Evolutionary conservation across 78 protist species (phyloP).

Genomic region (Cavenderia fasciculata): DNA sequence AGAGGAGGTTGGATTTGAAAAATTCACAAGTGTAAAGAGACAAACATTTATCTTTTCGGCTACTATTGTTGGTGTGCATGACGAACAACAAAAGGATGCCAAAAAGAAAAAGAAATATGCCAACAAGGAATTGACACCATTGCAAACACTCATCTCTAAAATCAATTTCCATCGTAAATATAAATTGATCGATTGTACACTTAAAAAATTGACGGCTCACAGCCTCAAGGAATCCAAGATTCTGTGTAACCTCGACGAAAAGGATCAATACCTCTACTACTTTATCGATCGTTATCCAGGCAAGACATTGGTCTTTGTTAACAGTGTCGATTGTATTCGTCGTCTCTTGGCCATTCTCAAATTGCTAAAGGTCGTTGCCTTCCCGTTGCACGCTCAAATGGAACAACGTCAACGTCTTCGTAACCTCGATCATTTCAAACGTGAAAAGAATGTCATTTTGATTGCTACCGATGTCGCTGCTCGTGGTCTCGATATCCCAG

Average conservation of each 20-base stretch:
- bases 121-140: background rate
- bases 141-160: constrained; percentile 36
- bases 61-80: constrained; percentile 24
- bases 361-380: constrained; percentile 77
- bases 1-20: too few relatives aligned
- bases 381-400: constrained; percentile 96
- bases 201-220: constrained; percentile 31
- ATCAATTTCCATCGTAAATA: constrained; percentile 73
- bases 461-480: constrained; percentile 96
- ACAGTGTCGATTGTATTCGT: constrained; percentile 80
- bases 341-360: constrained; percentile 86
- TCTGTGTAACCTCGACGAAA: constrained; percentile 60
- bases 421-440: constrained; percentile 68
- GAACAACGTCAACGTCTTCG: constrained; percentile 87
- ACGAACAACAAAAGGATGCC: background rate
- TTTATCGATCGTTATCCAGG: constrained; percentile 78
- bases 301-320: constrained; percentile 88
- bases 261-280: constrained; percentile 57
- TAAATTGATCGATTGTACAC: constrained; percentile 57
- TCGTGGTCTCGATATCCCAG: constrained; percentile 98
- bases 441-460: constrained; percentile 56
- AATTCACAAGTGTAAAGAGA: constrained; percentile 13
- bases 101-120: background rate
- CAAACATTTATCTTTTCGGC: constrained; percentile 83
- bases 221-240: constrained; percentile 67